phyloP scores from a whole-genome alignment of 2,329 filamentous ascomycete genomes.

The Claviceps citrina region DNA sequence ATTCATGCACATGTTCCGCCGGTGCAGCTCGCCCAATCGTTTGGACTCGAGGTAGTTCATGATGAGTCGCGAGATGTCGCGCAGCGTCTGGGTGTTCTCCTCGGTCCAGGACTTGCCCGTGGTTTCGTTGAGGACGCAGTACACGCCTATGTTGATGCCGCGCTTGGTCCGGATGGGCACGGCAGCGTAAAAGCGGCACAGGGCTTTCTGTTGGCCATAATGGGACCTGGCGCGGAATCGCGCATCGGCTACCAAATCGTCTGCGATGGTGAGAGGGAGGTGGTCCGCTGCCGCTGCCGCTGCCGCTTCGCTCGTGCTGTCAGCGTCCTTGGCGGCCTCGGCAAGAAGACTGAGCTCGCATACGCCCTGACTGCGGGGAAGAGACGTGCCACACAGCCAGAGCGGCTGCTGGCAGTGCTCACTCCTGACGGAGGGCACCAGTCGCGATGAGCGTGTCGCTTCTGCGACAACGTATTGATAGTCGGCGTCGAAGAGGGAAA shows the following conservation, averaged over 20 bases:
- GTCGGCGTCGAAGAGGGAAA: constrained; percentile 35
- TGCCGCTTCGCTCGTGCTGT: neutral
- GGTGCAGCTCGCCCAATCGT: constrained; percentile 12
- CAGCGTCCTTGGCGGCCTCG: neutral
- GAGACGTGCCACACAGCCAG: constrained; percentile 17
- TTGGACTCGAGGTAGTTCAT: constrained; percentile 22
- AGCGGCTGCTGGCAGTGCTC: constrained; percentile 9
- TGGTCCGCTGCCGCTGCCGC: neutral
- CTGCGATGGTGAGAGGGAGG: constrained; percentile 19
- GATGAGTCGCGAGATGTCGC: constrained; percentile 16
- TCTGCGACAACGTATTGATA: constrained; percentile 37
- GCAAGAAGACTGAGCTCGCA: constrained; percentile 14
- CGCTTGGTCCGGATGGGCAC: constrained; percentile 24
- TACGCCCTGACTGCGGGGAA: constrained; percentile 15
- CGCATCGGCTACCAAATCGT: constrained; percentile 18
- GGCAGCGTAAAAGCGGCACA: constrained; percentile 24
- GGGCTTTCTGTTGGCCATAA: constrained; percentile 10
- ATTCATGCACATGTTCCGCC: constrained; percentile 22
- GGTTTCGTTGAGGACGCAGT: constrained; percentile 15
- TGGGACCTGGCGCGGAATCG: constrained; percentile 17
- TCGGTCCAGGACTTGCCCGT: constrained; percentile 12
- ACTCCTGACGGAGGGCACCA: constrained; percentile 14
- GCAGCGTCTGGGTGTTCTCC: constrained; percentile 12
- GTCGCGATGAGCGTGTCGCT: constrained; percentile 26
- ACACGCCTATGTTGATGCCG: constrained; percentile 28